Percentiles rank a stretch among this genome's conserved stretches.
phyloP scores from a whole-genome alignment of 2,329 filamentous ascomycete species.

The Botrytis paeoniae region DNA sequence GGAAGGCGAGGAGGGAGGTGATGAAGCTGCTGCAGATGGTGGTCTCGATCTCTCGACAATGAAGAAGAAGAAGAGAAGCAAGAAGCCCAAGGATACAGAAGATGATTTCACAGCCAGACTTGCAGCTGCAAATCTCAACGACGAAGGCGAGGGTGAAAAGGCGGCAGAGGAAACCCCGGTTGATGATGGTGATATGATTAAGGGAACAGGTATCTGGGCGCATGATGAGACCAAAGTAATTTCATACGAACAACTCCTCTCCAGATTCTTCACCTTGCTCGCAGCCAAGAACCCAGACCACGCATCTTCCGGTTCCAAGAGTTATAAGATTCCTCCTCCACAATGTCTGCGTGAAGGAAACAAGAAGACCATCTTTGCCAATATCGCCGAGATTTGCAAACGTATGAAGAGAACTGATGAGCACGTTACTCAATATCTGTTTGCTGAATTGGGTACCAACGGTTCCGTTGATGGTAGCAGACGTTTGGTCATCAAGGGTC shows the following conservation, averaged over 20 bases:
- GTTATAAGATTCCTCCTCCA: conserved; percentile 98
- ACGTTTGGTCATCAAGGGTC: conserved; percentile 96
- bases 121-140: conserved; percentile 37
- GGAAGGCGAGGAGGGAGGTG: conserved; percentile 60
- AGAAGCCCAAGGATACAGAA: conserved; percentile 39
- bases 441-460: conserved; percentile 95
- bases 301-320: conserved; percentile 81
- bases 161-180: conserved; percentile 29
- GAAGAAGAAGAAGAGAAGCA: conserved; percentile 40
- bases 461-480: conserved; percentile 92
- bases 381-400: conserved; percentile 98
- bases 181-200: conserved; percentile 39
- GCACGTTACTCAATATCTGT: conserved; percentile 94
- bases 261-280: conserved; percentile 91
- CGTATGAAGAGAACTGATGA: conserved; percentile 99
- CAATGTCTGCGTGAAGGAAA: conserved; percentile 99
- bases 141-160: conserved; percentile 28
- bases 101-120: conserved; percentile 39
- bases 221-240: conserved; percentile 50
- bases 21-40: conserved; percentile 48
- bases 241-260: conserved; percentile 80
- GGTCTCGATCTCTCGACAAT: conserved; percentile 44
- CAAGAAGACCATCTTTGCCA: conserved; percentile 99
- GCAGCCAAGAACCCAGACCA: conserved; percentile 97
- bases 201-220: conserved; percentile 41